phyloP scores from a whole-genome alignment of 2,329 filamentous ascomycete genomes.

The Fusarium nurragi region DNA sequence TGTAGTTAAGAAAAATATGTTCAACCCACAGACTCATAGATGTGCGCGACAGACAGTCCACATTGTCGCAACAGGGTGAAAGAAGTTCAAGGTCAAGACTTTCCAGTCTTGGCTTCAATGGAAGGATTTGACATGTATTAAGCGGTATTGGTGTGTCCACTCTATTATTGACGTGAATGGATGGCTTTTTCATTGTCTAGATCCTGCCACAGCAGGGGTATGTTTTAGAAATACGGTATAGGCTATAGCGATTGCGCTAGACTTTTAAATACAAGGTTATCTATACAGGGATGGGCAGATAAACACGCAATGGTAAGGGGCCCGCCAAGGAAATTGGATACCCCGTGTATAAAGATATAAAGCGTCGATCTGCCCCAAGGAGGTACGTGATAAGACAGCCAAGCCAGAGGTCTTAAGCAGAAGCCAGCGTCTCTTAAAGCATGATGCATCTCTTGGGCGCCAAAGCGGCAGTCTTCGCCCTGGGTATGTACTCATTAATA shows the following conservation, averaged over 20 bases:
- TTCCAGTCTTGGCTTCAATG: too few species aligned
- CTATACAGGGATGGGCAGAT: not conserved
- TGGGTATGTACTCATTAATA: not conserved
- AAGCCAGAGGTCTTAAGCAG: not conserved
- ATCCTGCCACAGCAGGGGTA: not conserved
- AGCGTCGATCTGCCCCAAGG: not conserved
- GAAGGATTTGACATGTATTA: too few species aligned
- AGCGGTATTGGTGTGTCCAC: not conserved
- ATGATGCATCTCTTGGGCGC: slow-evolving; percentile 6
- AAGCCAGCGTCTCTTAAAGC: not conserved
- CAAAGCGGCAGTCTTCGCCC: not conserved
- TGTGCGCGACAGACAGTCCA: too few species aligned
- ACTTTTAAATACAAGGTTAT: not conserved
- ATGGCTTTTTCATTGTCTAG: not conserved
- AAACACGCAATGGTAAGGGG: not conserved
- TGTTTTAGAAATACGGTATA: not conserved
- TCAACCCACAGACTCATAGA: too few species aligned
- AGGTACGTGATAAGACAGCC: not conserved
- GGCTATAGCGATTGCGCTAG: not conserved
- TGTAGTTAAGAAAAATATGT: too few species aligned
- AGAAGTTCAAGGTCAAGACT: too few species aligned
- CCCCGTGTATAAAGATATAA: not conserved
- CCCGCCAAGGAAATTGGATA: not conserved
- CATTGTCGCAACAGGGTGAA: too few species aligned
- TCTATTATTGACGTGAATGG: not conserved